phyloP scores from a whole-genome alignment of 306 rosid genomes.

The Citrullus mucosospermus region DNA sequence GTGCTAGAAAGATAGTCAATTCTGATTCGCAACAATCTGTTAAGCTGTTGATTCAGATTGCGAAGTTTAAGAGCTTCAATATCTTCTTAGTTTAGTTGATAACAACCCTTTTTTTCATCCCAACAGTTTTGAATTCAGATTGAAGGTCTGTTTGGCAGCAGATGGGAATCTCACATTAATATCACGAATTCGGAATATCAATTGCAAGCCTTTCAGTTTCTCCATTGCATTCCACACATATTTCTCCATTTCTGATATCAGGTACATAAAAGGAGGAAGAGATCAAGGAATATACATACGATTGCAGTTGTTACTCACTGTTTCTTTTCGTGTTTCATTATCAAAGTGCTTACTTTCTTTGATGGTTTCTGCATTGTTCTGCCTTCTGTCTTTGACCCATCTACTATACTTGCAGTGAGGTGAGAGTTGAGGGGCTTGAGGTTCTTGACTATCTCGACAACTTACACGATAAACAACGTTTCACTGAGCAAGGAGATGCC shows the following conservation, averaged over 20 bases:
- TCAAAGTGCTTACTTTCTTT: neutral
- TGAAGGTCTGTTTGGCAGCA: conserved; percentile 52
- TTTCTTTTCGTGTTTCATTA: neutral
- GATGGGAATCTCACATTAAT: conserved; percentile 45
- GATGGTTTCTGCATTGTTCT: neutral
- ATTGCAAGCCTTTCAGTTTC: conserved; percentile 75
- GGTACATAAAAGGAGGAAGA: conserved; percentile 20
- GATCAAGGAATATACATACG: neutral
- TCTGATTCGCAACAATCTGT: neutral
- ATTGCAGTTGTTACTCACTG: neutral
- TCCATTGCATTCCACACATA: conserved; percentile 75
- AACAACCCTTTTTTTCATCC: neutral
- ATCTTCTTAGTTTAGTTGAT: neutral
- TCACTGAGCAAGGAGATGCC: conserved; percentile 89
- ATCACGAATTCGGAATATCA: conserved; percentile 74
- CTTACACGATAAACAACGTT: conserved; percentile 46
- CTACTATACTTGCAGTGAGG: conserved; percentile 44
- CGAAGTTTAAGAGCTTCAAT: neutral
- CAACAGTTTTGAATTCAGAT: conserved; percentile 79
- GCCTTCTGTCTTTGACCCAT: neutral
- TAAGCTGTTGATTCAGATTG: neutral
- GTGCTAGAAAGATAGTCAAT: neutral
- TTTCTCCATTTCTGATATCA: conserved; percentile 67
- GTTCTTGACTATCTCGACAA: conserved; percentile 80
- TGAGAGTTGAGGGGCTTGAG: conserved; percentile 89